Base-by-base conservation (phyloP, 1,284 basidiomycete species). In the Ceratobasidium sp. region DNA sequence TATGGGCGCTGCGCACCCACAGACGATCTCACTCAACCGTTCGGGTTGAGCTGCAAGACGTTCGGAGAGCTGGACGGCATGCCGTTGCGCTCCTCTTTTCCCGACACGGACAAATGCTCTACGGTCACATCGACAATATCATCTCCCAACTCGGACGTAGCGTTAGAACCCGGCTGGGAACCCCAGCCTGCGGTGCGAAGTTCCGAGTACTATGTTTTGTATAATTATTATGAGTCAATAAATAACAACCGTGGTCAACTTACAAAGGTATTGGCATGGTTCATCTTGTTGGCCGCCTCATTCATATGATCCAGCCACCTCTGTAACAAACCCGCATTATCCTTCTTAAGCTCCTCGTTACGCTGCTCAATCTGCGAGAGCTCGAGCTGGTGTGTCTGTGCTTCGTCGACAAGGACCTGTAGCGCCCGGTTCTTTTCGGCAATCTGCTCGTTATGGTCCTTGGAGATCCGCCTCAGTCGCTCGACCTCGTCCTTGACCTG, bases 261-360 rank as follows among this genome's bases (percentile, higher is more conserved):
- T 54, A 67, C 62, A 58, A 69, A 71, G 49, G 43, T 55, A 45
- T 93, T 92, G 17, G 89, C 91, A 74, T 93, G 92, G 80, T 99
- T 98, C 92, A 99, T 94, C 81, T 89, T 89, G 78, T 96, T 94
- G 4, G 91, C 96, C 76, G 96, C 94, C 15, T 87, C 82, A 76
- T 97, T 94, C 82, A 97, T 97, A 74, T 91, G 90, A 77, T 98
- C 95, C 27, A 98, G 83, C 95, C 95, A 98, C 17, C 95, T 88
- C 77, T 98, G 94, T 0, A 99, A 83, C 45, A 99, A 85, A 74
- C 91, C 91, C 20, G 96, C 95, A 75, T 99, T 99, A 79, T 99
- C 96, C 75, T 90, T 91, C 68, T 87, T 88, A 54, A 99, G 84
- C 25, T 85, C 90, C 74, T 88, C 83, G 77, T 97, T 98, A 43